A percentile compares a stretch with the other conserved stretches of the same genome.
These are phyloP conservation scores for Tetrapyrgos nigripes DNA, from an alignment of 1,284 basidiomycete genomes.

Conservation along the genomic window DNA sequence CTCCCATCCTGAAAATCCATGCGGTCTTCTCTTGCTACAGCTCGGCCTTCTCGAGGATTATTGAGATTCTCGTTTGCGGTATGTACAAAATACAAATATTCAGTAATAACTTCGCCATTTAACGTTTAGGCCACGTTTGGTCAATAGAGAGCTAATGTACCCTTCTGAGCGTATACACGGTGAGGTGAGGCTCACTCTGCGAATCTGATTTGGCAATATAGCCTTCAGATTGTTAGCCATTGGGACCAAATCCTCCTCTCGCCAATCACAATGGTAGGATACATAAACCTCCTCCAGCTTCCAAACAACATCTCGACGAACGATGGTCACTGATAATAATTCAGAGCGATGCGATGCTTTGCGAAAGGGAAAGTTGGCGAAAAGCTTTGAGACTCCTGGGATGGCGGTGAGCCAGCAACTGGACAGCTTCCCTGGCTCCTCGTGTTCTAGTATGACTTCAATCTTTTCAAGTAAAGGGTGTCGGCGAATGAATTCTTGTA, in stretches of 20 bases:
- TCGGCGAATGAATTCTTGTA: not conserved
- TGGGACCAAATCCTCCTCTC: not conserved
- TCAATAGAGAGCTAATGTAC: not conserved
- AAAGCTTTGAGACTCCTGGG: not conserved
- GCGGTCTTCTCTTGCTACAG: too few species aligned
- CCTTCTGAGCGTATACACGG: too few species aligned
- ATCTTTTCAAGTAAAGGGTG: not conserved
- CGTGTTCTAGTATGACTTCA: not conserved
- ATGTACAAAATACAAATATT: not conserved
- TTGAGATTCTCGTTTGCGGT: too few species aligned
- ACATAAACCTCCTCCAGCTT: not conserved
- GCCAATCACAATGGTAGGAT: not conserved
- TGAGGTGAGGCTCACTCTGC: not conserved
- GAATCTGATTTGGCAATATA: not conserved
- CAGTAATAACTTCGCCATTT: not conserved
- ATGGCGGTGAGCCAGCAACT: not conserved
- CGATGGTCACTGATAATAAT: not conserved
- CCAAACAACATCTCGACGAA: not conserved
- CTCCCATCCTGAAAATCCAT: too few species aligned
- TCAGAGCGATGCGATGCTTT: not conserved
- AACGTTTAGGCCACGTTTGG: too few species aligned
- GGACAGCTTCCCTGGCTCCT: not conserved
- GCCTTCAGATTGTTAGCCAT: not conserved
- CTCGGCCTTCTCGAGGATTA: too few species aligned
- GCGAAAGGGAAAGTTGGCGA: not conserved